These are phyloP conservation scores for Malus hybrid DNA, from an alignment of 331 rosid genomes.

Conservation along the genomic window DNA sequence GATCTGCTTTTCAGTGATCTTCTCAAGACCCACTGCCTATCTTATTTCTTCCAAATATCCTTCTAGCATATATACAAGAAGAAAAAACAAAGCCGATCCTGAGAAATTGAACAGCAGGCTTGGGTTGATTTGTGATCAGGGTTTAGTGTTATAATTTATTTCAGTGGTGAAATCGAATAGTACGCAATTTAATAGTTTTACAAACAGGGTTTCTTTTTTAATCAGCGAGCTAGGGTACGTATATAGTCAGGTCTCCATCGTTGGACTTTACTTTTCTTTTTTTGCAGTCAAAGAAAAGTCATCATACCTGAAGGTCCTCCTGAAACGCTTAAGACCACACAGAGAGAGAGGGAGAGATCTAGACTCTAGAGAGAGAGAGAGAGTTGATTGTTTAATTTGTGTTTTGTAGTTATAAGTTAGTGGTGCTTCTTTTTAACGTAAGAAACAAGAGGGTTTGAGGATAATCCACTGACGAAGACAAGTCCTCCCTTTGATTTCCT, in stretches of 20 bases:
- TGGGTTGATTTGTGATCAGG: not conserved
- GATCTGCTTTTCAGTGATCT: not conserved
- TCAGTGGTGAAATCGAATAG: not conserved
- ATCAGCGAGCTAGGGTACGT: not conserved
- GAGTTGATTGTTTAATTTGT: conserved; percentile 2
- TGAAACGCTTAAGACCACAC: conserved; percentile 17
- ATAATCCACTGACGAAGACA: conserved; percentile 46
- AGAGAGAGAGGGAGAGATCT: not conserved
- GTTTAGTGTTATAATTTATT: conserved; percentile 6
- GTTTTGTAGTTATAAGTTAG: conserved; percentile 3
- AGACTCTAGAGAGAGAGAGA: conserved; percentile 1
- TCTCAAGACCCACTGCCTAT: not conserved
- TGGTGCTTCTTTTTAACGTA: conserved; percentile 14
- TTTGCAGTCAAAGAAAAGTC: conserved; percentile 72
- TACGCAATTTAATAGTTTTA: not conserved
- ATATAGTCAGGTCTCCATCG: conserved; percentile 74
- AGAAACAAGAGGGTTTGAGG: conserved; percentile 17
- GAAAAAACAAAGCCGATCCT: not conserved
- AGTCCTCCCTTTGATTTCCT: conserved; percentile 37
- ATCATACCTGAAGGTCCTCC: conserved; percentile 30
- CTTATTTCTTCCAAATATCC: not conserved
- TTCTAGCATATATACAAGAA: not conserved
- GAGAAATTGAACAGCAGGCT: conserved; percentile 7
- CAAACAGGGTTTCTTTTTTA: not conserved
- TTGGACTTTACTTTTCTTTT: conserved; percentile 37